These are phyloP conservation scores for Fusarium sp. DNA, from an alignment of 2,329 filamentous ascomycete genomes.

Conservation along the genomic window DNA sequence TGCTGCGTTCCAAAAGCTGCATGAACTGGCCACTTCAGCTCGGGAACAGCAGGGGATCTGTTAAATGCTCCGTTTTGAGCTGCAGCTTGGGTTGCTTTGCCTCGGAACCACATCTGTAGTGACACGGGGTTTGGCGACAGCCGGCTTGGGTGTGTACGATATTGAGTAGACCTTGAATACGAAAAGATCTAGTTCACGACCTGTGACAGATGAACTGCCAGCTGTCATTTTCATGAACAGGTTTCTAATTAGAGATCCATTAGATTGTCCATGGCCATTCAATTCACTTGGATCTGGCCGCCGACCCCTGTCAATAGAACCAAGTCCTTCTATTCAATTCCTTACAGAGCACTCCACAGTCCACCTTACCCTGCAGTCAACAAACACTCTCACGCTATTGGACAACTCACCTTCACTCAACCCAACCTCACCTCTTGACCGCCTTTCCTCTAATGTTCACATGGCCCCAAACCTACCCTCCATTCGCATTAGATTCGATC, in stretches of 20 bases:
- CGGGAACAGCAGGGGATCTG: slow-evolving; percentile 9
- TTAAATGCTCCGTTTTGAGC: slow-evolving; percentile 9
- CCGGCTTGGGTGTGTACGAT: not conserved
- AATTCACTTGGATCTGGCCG: slow-evolving; percentile 16
- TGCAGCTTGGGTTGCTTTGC: slow-evolving; percentile 24
- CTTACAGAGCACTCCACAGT: not conserved
- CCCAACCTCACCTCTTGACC: slow-evolving; percentile 35
- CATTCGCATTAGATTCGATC: slow-evolving; percentile 36
- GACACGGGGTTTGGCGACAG: slow-evolving; percentile 10
- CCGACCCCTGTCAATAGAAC: slow-evolving; percentile 12
- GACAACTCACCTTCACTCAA: not conserved
- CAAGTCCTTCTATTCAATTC: slow-evolving; percentile 17
- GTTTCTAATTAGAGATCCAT: slow-evolving; percentile 24
- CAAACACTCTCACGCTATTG: slow-evolving; percentile 16
- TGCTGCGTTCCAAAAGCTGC: slow-evolving; percentile 32
- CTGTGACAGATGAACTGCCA: slow-evolving; percentile 21
- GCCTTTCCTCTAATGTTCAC: slow-evolving; percentile 42
- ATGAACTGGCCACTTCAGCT: slow-evolving; percentile 42
- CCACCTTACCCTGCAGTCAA: slow-evolving; percentile 31
- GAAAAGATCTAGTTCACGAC: slow-evolving; percentile 7
- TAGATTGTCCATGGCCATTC: not conserved
- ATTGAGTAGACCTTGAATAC: not conserved
- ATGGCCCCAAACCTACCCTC: slow-evolving; percentile 25
- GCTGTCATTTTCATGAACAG: slow-evolving; percentile 13
- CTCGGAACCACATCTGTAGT: slow-evolving; percentile 6